Evolutionary conservation across 208 protist genomes (phyloP).

Genomic region (Leishmania tropica): DNA sequence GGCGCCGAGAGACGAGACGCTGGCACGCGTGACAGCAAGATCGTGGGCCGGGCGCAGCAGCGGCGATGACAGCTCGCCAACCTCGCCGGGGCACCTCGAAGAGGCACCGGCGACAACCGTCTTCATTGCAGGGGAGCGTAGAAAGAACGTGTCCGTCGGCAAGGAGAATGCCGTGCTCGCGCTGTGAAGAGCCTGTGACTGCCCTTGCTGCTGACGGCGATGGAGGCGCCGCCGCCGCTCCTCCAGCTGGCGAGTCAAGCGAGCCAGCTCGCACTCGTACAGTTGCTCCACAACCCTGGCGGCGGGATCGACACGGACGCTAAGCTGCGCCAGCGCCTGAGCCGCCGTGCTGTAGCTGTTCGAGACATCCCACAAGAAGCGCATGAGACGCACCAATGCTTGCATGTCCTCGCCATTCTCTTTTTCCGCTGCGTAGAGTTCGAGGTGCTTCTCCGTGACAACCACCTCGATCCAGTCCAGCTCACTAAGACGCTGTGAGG

Average conservation of each 20-base stretch:
- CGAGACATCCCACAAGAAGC: constrained; percentile 25
- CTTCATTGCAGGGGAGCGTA: not conserved
- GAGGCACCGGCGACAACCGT: not conserved
- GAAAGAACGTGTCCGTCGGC: not conserved
- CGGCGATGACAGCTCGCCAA: not conserved
- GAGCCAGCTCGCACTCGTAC: constrained; percentile 26
- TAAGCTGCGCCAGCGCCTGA: constrained; percentile 16
- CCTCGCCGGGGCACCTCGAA: not conserved
- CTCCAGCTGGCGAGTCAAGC: constrained; percentile 17
- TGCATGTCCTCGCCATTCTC: constrained; percentile 1
- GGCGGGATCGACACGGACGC: constrained; percentile 9
- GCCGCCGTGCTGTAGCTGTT: constrained; percentile 6
- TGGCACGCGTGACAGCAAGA: not conserved
- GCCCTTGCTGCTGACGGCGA: not conserved
- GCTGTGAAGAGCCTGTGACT: not conserved
- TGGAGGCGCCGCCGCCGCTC: constrained; percentile 7
- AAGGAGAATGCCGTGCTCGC: not conserved
- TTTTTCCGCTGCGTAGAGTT: not conserved
- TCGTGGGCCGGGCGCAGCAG: not conserved
- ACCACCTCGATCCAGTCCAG: constrained; percentile 26
- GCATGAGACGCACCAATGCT: constrained; percentile 13
- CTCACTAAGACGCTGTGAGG: constrained; percentile 1
- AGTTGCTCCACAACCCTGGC: constrained; percentile 17
- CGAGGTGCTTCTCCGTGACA: not conserved
- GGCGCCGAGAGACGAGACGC: not conserved